phyloP scores from a whole-genome alignment of 2,329 filamentous ascomycete species.

The Stagonosporopsis chrysanthemi region DNA sequence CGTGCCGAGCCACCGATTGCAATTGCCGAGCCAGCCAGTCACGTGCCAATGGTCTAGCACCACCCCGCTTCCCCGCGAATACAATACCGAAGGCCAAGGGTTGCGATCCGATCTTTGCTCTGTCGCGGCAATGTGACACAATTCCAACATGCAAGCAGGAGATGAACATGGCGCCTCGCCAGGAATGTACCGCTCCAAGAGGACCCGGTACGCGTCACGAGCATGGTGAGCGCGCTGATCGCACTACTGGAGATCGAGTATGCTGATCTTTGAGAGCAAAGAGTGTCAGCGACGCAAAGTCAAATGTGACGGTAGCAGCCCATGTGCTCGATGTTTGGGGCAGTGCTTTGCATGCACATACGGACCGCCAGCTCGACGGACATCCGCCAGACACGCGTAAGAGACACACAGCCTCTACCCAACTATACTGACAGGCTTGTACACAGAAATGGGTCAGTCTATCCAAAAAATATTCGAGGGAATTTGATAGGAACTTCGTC shows the following conservation, averaged over 20 bases:
- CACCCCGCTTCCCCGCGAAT: neutral
- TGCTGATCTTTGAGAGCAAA: constrained; percentile 13
- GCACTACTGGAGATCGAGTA: neutral
- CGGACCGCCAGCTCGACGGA: neutral
- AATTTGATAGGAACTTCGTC: neutral
- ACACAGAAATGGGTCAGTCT: neutral
- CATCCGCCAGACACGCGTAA: neutral
- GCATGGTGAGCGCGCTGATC: constrained; percentile 11
- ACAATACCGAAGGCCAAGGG: neutral
- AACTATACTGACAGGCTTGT: neutral
- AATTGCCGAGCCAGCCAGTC: neutral
- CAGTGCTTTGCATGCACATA: constrained; percentile 15
- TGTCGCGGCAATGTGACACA: neutral
- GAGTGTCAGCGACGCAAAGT: constrained; percentile 21
- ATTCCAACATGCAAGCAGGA: neutral
- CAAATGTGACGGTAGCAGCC: constrained; percentile 11
- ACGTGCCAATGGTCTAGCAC: neutral
- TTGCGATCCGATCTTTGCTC: neutral
- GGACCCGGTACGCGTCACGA: constrained; percentile 11
- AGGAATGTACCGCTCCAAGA: constrained; percentile 15
- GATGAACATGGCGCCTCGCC: neutral
- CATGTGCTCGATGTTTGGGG: constrained; percentile 16
- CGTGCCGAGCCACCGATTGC: neutral
- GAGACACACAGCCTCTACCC: too few relatives aligned
- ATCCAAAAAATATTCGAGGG: too few relatives aligned